Base-by-base conservation (phyloP, 768 basidiomycete species). In the Myochromella boudieri region DNA sequence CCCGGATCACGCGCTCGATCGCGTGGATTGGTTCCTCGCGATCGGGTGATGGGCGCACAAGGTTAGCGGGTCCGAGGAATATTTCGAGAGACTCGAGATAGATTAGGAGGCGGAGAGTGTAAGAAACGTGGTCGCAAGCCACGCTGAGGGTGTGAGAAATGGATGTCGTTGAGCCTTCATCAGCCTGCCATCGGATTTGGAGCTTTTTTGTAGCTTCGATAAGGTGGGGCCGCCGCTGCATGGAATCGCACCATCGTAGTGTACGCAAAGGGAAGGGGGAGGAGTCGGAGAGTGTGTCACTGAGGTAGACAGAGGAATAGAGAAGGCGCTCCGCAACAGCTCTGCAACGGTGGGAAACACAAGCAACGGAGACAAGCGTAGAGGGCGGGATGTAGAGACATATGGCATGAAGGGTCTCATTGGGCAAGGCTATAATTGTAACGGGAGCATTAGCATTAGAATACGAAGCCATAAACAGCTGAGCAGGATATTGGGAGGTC, bases 251-350 rank as follows among this genome's bases (percentile, higher is more conserved):
- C 70, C 79, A 83, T 49, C 67, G 63, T 2, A 74, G 59, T 0
- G 80, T 81, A 36, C 62, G 68, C 50, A 58, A 60, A 2, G 73
- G 77, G 10, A 63, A 47, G 17, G 73, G 70, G 4, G 71, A 67
- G 10, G 69, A 54, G 37, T 65, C 63, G 4, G 73, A 69, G 41
- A 84, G 60, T 21, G 58, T 46, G 54, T 85, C 83, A 43, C 60
- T 64, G 51, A 85, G 70, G 50, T 54, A 53, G 49, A 83, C 68
- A 42, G 71, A 70, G 9, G 81, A 62, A 59, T 85, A 84, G 27
- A 85, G 75, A 17, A 80, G 57, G 46, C 77, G 77, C 60, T 84
- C 82, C 2, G 80, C 81, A 28, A 83, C 74, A 26, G 69, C 76
- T 58, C 69, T 72, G 59, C 72, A 74, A 9, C 63, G 64, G 37